Evolutionary conservation across 2,329 filamentous ascomycete genomes (phyloP).

Genomic region (Magnaporthales sp.): DNA sequence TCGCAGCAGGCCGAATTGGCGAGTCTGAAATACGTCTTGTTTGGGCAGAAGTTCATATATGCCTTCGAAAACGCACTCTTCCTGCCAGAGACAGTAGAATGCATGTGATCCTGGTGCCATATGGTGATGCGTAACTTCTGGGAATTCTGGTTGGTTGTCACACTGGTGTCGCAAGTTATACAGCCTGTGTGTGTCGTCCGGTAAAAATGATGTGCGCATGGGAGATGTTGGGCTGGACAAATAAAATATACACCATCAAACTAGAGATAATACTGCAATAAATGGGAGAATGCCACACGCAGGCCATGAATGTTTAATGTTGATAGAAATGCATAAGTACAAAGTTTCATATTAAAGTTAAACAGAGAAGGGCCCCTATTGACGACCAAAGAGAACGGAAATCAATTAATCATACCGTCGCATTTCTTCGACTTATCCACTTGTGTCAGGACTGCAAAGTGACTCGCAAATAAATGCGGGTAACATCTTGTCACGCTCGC

Average conservation of each 20-base stretch:
- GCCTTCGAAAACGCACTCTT: constrained; percentile 37
- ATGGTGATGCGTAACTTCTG: neutral
- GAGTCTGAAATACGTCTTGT: constrained; percentile 51
- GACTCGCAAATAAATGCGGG: neutral
- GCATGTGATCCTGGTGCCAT: constrained; percentile 42
- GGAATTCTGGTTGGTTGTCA: neutral
- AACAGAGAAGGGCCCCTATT: too few relatives aligned
- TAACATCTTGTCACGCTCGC: neutral
- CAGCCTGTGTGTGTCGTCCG: neutral
- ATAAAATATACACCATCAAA: too few relatives aligned
- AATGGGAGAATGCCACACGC: too few relatives aligned
- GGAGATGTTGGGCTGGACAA: too few relatives aligned
- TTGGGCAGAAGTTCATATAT: constrained; percentile 41
- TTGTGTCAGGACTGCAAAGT: neutral
- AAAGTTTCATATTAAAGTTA: too few relatives aligned
- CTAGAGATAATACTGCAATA: too few relatives aligned
- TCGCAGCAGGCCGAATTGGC: constrained; percentile 63
- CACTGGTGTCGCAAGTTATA: neutral
- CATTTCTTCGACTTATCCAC: neutral
- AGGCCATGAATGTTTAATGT: too few relatives aligned
- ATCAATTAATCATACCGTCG: too few relatives aligned
- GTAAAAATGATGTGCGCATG: neutral
- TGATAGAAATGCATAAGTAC: too few relatives aligned
- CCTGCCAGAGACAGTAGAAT: constrained; percentile 49
- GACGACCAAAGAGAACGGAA: too few relatives aligned